A percentile compares a stretch with the other conserved stretches of the same genome.
Evolutionary conservation across 345 rosid species (phyloP).

Genomic region (Hevea brasiliensis): DNA sequence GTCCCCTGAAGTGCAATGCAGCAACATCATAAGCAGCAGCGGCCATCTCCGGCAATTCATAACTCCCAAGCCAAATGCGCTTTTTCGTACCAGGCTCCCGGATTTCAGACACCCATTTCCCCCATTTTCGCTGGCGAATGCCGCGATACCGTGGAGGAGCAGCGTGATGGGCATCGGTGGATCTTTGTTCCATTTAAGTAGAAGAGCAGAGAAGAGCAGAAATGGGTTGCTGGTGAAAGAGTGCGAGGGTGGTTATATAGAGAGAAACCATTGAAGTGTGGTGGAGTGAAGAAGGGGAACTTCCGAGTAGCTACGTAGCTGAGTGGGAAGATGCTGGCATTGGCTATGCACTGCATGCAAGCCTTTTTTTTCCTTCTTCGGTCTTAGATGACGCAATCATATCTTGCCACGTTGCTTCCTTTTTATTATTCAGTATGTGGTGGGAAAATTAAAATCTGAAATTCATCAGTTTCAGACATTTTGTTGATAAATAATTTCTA

Average conservation of each 20-base stretch:
- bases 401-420: conserved; percentile 1
- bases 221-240: not conserved
- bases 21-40: conserved; percentile 89
- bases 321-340: conserved; percentile 32
- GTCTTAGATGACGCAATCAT: not conserved
- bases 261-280: not conserved
- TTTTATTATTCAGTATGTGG: too few relatives aligned
- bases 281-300: conserved; percentile 18
- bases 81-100: conserved; percentile 79
- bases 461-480: too few relatives aligned
- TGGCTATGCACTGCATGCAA: not conserved
- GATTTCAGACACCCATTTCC: conserved; percentile 93
- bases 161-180: not conserved
- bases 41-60: conserved; percentile 74
- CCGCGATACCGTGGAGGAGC: conserved; percentile 46
- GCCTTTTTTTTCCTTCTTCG: not conserved
- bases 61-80: conserved; percentile 84
- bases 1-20: conserved; percentile 59
- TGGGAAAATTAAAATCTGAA: too few relatives aligned
- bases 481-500: too few relatives aligned
- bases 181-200: not conserved
- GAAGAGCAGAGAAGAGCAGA: not conserved
- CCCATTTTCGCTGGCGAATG: conserved; percentile 80
- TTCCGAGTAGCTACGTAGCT: conserved; percentile 40
- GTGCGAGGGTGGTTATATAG: conserved; percentile 16